Evolutionary conservation across 1,284 basidiomycete genomes (phyloP), one percentile per base, ranked within the genome.

Genomic region (Marasmius tenuissimus): DNA sequence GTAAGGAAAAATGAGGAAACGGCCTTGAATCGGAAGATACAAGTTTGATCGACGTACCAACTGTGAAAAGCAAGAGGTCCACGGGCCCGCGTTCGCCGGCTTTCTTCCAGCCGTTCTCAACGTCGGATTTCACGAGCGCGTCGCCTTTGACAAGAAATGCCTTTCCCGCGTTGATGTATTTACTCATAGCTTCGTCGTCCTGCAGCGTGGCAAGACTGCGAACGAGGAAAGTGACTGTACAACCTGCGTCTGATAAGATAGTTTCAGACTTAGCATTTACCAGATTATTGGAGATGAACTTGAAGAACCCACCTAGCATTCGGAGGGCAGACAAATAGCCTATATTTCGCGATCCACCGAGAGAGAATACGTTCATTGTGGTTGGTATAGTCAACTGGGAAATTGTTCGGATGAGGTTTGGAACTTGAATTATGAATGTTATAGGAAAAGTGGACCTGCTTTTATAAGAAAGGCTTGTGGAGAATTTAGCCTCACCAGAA

Each of bases 301-400:
- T 18, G 35, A 33, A 38, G 40, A 42, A 71, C 77, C 39, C 65
- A 86, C 85, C 73, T n/a, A 87, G 76, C 1, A 89, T 75, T n/a
- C 83, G 71, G 33, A 82, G 50, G 0, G 82, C 73, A 45, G 86
- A 71, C 61, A 76, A 75, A 72, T 87, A 88, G 4, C 87, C 87
- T 63, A 87, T 86, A 71, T 88, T 86, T 56, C 81, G 78, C 14
- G 88, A 89, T 7, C 78, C 85, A 40, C 87, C 87, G 18, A 89
- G 74, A 10, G 77, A 71, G 59, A 85, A 69, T 35, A 78, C 73
- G 63, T 75, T 78, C 55, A 70, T 63, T 45, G 66, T n/a, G 11
- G 20, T 47, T 27, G 27, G 27, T 27, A 2, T 4, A 27, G 27
- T 27, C 4, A 4, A 27, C 27, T 27, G 27, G 27, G 27, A 27